A percentile compares a stretch with the other conserved stretches of the same genome.
These are phyloP conservation scores for Venturiaceae sp. DNA, from an alignment of 2,329 filamentous ascomycete species.

Conservation along the genomic window DNA sequence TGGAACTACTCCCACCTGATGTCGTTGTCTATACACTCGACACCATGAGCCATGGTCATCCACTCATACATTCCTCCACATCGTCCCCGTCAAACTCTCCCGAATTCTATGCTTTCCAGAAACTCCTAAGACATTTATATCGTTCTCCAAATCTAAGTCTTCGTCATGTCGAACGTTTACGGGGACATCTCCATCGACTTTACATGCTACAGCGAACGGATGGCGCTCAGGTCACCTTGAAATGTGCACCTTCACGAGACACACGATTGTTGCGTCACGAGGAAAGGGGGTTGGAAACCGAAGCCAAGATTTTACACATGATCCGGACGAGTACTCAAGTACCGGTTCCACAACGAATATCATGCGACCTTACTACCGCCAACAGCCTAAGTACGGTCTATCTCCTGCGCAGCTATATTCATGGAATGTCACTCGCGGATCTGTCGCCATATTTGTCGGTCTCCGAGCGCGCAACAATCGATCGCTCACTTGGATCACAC, in stretches of 20 bases:
- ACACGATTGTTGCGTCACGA: conserved; percentile 33
- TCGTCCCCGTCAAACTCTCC: not conserved
- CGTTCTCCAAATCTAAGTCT: conserved; percentile 15
- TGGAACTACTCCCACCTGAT: conserved; percentile 6
- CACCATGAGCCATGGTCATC: conserved; percentile 1
- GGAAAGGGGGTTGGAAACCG: conserved; percentile 27
- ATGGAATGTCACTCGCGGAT: conserved; percentile 23
- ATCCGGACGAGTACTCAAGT: conserved; percentile 24
- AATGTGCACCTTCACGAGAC: conserved; percentile 27
- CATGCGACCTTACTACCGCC: conserved; percentile 18
- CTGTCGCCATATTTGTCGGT: conserved; percentile 21
- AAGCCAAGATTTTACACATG: conserved; percentile 27
- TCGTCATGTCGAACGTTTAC: conserved; percentile 23
- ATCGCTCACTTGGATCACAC: conserved; percentile 28
- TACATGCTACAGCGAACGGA: conserved; percentile 30
- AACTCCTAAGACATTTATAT: not conserved
- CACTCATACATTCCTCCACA: not conserved
- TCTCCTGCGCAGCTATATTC: conserved; percentile 22
- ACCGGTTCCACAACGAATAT: conserved; percentile 28
- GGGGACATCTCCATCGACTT: conserved; percentile 24
- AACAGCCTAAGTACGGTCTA: conserved; percentile 17
- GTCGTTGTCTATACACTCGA: not conserved
- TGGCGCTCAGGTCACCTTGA: conserved; percentile 29
- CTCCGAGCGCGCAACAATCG: conserved; percentile 25
- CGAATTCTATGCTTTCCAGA: conserved; percentile 7